Percentiles rank a stretch among this genome's conserved stretches.
These are phyloP conservation scores for maize (Zea mays) DNA, from an alignment of 176 grass and related monocot species.

Conservation along the genomic window DNA sequence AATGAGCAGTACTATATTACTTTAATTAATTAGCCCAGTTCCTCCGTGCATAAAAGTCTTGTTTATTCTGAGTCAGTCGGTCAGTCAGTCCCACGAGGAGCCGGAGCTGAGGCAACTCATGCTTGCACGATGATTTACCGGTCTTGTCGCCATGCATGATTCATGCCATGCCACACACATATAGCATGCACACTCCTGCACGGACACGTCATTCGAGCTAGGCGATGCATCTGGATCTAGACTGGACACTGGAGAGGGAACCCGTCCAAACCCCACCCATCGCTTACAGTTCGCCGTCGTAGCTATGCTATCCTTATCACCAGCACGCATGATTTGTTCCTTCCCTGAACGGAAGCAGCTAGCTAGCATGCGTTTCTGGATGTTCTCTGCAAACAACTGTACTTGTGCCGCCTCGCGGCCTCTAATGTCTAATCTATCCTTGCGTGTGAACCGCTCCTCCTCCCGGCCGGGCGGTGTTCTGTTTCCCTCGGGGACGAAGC, in stretches of 20 bases:
- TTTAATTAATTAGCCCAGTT: background rate
- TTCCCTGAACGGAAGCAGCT: background rate
- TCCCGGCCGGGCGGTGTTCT: background rate
- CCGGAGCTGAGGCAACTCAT: background rate
- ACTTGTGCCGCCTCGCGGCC: background rate
- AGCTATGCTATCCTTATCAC: conserved; percentile 7
- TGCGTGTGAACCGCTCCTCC: conserved; percentile 10
- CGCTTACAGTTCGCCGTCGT: background rate
- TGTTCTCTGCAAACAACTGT: background rate
- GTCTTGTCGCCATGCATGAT: background rate
- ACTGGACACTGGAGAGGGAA: background rate
- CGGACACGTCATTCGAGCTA: conserved; percentile 7
- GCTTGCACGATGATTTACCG: background rate
- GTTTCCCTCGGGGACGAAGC: background rate
- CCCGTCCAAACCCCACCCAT: background rate
- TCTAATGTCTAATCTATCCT: background rate
- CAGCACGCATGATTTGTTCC: background rate
- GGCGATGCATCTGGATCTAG: background rate
- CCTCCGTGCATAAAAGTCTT: background rate
- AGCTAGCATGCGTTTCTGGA: background rate
- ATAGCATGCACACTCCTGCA: background rate
- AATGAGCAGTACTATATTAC: too few relatives aligned
- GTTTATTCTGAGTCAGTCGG: background rate
- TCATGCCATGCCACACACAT: background rate
- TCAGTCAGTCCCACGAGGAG: background rate